Percentiles rank a stretch among this genome's conserved stretches.
These are phyloP conservation scores for Xylaria sp. DNA, from an alignment of 2,329 filamentous ascomycete species.

Conservation along the genomic window DNA sequence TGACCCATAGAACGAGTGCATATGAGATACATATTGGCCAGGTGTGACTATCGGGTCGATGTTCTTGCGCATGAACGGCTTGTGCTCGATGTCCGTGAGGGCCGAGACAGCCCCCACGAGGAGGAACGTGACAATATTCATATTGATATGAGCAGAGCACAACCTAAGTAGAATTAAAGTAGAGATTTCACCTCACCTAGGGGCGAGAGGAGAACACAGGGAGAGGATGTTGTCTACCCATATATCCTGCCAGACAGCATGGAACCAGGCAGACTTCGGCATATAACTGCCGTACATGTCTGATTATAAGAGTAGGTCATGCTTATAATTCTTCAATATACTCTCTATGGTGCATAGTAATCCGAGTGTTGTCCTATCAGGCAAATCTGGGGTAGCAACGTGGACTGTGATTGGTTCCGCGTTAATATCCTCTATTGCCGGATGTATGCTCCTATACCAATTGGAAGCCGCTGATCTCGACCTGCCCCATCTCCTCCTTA, in stretches of 20 bases:
- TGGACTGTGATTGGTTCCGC: conserved; percentile 15
- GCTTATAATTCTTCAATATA: conserved; percentile 23
- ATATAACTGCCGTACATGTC: conserved; percentile 25
- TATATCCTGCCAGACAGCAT: background rate
- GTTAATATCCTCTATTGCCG: conserved; percentile 28
- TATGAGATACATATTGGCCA: conserved; percentile 40
- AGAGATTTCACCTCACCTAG: background rate
- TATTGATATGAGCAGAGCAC: background rate
- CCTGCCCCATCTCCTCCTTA: conserved; percentile 8
- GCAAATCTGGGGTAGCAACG: conserved; percentile 20
- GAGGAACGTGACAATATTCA: conserved; percentile 11
- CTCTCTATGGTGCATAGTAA: background rate
- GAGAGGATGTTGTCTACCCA: background rate
- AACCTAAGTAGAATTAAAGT: background rate
- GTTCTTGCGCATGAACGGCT: conserved; percentile 45
- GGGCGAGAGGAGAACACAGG: background rate
- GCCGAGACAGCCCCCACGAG: conserved; percentile 16
- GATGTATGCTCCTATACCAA: background rate
- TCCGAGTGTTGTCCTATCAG: background rate
- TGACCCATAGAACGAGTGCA: conserved; percentile 45
- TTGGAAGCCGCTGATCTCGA: background rate
- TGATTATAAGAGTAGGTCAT: background rate
- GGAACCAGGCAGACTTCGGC: background rate
- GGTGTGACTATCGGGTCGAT: conserved; percentile 45
- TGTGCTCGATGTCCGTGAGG: conserved; percentile 33